Evolutionary conservation across 257 asterid species (phyloP), one percentile per base, ranked within the genome.

Genomic region (Gentiana macrophylla): DNA sequence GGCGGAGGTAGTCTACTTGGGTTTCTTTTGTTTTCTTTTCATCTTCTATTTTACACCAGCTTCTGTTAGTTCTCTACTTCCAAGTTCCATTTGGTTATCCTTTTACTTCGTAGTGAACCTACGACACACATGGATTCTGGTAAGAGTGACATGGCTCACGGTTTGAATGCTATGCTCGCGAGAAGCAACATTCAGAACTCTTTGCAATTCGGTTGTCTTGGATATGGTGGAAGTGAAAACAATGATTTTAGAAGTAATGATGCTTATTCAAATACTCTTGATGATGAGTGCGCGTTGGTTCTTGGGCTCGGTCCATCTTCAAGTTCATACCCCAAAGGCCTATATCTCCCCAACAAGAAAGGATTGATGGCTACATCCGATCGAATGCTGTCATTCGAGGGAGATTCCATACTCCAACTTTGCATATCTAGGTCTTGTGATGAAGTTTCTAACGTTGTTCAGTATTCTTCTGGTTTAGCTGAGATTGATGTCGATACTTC

Each of bases 281-380:
- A 86, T 63, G 97, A 89, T 59, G 89, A 81, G 32, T 89, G 92
- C 84, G 78, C 78, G 70, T 74, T 89, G 80, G 93, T 89, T 32
- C 95, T 89, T 55, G 97, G 97, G 59, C 63, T 86, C 65, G 97
- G 95, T 53, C 97, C 95, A 3, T 81, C 97, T 0, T 86, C 95
- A 43, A 76, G 81, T 72, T 53, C 82, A 35, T 83, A 79, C 66
- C 76, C 83, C 3, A 79, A 67, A 41, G 75, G 72, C 45, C 67
- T 55, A 70, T 71, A 62, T 52, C 65, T 65, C 53, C 64, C 45
- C 51, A 81, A 75, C 65, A 37, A 59, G 43, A 88, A 78, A 53
- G 82, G 79, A 10, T 53, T 53, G 4, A 50, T 67, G 13, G 55
- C 77, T 7, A 12, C 59, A 43, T 38, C 56, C 36, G 67, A 55